phyloP scores from a whole-genome alignment of 1,284 basidiomycete genomes.

The Ceratorhiza oryzae-sativae region DNA sequence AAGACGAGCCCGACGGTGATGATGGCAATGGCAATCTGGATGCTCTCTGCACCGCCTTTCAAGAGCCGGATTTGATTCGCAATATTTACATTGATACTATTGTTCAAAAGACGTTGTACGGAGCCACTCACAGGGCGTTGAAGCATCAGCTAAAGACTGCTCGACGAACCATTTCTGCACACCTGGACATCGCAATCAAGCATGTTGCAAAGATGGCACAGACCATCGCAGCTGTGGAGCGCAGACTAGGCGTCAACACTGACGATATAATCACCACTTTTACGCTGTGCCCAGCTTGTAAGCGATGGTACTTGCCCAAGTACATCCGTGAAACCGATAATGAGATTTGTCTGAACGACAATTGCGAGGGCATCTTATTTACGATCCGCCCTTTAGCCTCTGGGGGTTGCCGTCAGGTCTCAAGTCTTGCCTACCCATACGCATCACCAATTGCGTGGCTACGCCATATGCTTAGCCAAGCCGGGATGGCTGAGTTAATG shows the following conservation, averaged over 20 bases:
- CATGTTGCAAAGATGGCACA: conserved; percentile 1
- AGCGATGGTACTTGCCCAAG: background rate
- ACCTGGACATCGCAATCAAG: background rate
- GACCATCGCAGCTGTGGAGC: conserved; percentile 6
- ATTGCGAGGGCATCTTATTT: background rate
- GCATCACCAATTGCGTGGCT: conserved; percentile 18
- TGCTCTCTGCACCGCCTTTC: background rate
- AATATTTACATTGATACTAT: conserved; percentile 1
- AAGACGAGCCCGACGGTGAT: background rate
- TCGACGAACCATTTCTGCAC: background rate
- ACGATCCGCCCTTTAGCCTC: background rate
- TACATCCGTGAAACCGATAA: background rate
- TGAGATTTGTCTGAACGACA: background rate
- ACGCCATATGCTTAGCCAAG: background rate
- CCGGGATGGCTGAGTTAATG: background rate
- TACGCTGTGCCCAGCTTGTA: conserved; percentile 18
- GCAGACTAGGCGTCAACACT: background rate
- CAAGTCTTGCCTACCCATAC: background rate
- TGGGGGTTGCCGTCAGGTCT: background rate
- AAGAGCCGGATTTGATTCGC: background rate
- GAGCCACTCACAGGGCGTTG: background rate
- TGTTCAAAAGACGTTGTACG: conserved; percentile 8
- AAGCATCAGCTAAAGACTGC: background rate
- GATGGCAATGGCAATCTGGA: background rate
- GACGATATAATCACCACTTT: conserved; percentile 1